A percentile compares a stretch with the other conserved stretches of the same genome.
These are phyloP conservation scores for Hypericum perforatum DNA, from an alignment of 345 rosid species.

Conservation along the genomic window DNA sequence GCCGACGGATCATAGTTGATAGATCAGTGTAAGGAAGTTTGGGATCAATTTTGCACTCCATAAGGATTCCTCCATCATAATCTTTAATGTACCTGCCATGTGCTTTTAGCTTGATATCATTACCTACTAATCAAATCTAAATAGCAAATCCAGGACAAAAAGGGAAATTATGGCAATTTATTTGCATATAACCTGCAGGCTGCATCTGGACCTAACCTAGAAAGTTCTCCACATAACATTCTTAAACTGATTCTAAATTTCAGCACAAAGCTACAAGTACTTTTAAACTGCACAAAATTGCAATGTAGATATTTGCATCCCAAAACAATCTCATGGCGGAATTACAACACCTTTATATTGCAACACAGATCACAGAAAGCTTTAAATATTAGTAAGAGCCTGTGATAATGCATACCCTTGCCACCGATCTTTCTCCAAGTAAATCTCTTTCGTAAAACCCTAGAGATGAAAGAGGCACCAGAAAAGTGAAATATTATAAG, in stretches of 20 bases:
- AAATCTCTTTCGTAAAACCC: constrained; percentile 98
- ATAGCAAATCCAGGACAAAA: too few species aligned
- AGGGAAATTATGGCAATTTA: too few species aligned
- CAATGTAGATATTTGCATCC: too few species aligned
- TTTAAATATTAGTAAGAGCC: constrained; percentile 2
- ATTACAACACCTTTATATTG: background rate
- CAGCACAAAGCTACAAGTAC: too few species aligned
- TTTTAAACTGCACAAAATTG: too few species aligned
- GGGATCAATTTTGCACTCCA: constrained; percentile 98
- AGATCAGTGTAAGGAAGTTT: constrained; percentile 92
- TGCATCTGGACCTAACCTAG: too few species aligned
- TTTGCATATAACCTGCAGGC: too few species aligned
- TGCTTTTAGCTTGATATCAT: too few species aligned
- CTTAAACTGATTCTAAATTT: too few species aligned
- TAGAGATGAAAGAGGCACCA: constrained; percentile 19
- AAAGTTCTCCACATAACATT: too few species aligned
- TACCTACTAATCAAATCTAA: too few species aligned
- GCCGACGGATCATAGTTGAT: constrained; percentile 85
- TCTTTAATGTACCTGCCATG: constrained; percentile 75
- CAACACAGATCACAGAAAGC: background rate
- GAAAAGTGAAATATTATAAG: background rate
- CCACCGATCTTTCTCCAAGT: constrained; percentile 96
- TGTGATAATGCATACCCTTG: constrained; percentile 61
- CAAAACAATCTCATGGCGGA: too few species aligned
- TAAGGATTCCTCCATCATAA: constrained; percentile 96